phyloP scores from a whole-genome alignment of 2,329 filamentous ascomycete genomes.

The Xylaria sp. region DNA sequence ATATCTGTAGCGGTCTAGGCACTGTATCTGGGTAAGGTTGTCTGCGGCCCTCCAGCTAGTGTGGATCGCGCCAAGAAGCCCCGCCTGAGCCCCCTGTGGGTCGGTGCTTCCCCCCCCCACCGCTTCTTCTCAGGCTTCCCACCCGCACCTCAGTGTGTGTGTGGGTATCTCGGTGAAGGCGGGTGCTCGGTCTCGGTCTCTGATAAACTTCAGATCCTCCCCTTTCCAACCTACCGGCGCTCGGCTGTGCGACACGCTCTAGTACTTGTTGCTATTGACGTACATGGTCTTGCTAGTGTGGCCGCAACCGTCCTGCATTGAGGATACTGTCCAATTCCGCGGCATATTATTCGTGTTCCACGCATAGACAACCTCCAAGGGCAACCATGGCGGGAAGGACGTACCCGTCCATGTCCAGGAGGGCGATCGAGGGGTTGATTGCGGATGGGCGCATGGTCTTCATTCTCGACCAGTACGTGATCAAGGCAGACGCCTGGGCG shows the following conservation, averaged over 20 bases:
- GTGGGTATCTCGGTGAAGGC: neutral
- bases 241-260: neutral
- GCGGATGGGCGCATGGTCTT: conserved; percentile 80
- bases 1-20: too few relatives aligned
- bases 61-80: too few relatives aligned
- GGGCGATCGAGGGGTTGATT: conserved; percentile 80
- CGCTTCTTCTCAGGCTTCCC: conserved; percentile 8
- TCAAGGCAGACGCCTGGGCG: conserved; percentile 89
- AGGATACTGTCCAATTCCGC: neutral
- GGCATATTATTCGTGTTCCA: neutral
- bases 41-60: too few relatives aligned
- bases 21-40: too few relatives aligned
- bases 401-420: conserved; percentile 57
- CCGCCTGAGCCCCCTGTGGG: too few relatives aligned
- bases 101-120: conserved; percentile 1
- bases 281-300: neutral
- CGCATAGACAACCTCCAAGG: neutral
- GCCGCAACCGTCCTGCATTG: neutral
- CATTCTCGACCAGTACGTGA: conserved; percentile 78
- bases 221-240: neutral
- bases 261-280: neutral
- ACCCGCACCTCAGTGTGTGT: neutral
- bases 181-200: too few relatives aligned
- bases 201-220: neutral
- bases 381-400: conserved; percentile 44